Evolutionary conservation across 371 early-diverging fungal genomes (phyloP).

Genomic region (Actinomortierella wolfii): DNA sequence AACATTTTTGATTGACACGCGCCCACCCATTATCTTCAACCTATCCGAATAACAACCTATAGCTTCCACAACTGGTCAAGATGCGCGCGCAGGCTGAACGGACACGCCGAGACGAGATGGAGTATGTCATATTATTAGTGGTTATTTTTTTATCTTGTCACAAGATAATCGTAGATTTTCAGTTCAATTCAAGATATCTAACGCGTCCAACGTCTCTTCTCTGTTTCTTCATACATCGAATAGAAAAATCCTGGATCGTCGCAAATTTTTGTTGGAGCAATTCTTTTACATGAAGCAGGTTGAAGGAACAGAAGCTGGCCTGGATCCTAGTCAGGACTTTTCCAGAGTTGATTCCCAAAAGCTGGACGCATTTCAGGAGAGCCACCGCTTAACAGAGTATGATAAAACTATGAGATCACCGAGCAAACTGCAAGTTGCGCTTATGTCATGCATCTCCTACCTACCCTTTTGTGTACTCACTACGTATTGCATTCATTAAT

Average conservation of each 20-base stretch:
- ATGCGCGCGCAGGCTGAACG: slow-evolving; percentile 45
- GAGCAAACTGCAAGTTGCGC: too few species aligned
- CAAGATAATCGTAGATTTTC: background rate
- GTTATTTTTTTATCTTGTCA: background rate
- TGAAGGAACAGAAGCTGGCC: slow-evolving; percentile 38
- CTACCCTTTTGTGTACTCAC: too few species aligned
- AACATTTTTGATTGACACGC: too few species aligned
- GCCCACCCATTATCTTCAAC: too few species aligned
- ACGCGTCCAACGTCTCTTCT: background rate
- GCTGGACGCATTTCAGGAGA: slow-evolving; percentile 38
- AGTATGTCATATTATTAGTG: slow-evolving; percentile 18
- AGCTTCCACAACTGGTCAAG: slow-evolving; percentile 44
- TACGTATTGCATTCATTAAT: too few species aligned
- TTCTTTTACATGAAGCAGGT: slow-evolving; percentile 47
- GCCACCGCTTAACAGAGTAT: slow-evolving; percentile 40
- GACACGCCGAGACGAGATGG: slow-evolving; percentile 40
- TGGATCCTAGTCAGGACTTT: slow-evolving; percentile 42
- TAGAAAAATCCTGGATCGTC: slow-evolving; percentile 40
- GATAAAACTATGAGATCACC: background rate
- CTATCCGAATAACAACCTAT: background rate
- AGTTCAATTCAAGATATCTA: slow-evolving; percentile 1
- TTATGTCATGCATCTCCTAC: too few species aligned
- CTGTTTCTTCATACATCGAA: too few species aligned
- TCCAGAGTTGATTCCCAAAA: slow-evolving; percentile 36
- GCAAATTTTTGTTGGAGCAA: slow-evolving; percentile 35